phyloP scores from a whole-genome alignment of 202 grass and related monocot species.

The Carex sylvatica region DNA sequence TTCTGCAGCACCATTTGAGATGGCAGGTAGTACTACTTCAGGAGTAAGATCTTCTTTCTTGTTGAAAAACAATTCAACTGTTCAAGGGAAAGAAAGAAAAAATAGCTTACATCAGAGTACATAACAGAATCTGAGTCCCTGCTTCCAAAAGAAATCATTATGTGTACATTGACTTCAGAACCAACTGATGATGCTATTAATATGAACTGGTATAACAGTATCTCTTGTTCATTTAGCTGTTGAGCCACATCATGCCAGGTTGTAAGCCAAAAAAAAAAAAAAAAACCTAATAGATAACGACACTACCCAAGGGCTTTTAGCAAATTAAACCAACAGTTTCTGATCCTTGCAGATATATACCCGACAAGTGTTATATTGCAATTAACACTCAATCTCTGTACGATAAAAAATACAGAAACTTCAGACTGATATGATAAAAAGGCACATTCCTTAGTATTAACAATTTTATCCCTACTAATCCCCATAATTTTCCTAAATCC shows the following conservation, averaged over 20 bases:
- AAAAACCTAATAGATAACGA: background rate
- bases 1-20: constrained; percentile 11
- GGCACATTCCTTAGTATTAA: background rate
- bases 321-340: background rate
- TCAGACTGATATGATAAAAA: background rate
- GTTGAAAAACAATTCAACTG: constrained; percentile 15
- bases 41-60: constrained; percentile 17
- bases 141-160: background rate
- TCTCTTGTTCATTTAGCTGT: background rate
- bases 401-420: background rate
- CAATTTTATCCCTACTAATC: background rate
- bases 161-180: background rate
- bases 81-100: background rate
- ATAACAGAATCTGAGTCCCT: background rate
- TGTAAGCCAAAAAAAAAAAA: constrained; percentile 2
- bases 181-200: background rate
- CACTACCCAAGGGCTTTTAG: background rate
- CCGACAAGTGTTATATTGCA: background rate
- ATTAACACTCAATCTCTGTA: background rate
- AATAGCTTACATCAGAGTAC: background rate
- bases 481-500: background rate
- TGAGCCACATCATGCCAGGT: background rate
- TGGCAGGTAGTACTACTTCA: background rate
- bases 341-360: background rate
- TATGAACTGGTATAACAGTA: background rate